These are phyloP conservation scores for Coemansia sp. DNA, from an alignment of 192 early-diverging fungal species.

Conservation along the genomic window DNA sequence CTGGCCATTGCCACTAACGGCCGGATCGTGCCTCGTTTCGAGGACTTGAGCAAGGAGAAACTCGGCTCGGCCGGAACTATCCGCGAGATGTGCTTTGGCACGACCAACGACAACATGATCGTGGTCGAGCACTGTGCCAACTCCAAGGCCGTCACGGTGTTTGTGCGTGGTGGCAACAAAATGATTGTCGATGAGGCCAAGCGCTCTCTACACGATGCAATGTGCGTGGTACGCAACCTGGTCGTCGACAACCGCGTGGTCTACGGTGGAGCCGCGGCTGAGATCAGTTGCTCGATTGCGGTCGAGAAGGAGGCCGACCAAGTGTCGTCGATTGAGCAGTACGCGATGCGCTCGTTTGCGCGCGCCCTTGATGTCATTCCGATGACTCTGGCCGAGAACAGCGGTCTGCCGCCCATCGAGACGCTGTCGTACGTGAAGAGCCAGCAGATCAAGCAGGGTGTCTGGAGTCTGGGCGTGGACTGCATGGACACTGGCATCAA, in stretches of 20 bases:
- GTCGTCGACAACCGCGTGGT: conserved; percentile 97
- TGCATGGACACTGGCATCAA: conserved; percentile 90
- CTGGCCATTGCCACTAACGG: conserved; percentile 99
- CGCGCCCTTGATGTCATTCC: conserved; percentile 94
- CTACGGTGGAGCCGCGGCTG: conserved; percentile 98
- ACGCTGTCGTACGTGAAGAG: conserved; percentile 95
- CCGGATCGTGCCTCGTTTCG: conserved; percentile 99
- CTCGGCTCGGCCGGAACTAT: conserved; percentile 93
- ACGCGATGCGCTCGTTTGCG: conserved; percentile 99
- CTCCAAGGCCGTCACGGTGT: conserved; percentile 93
- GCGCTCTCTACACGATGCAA: conserved; percentile 95
- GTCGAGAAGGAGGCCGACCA: conserved; percentile 88
- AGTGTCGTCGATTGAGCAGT: conserved; percentile 93
- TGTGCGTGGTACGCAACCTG: conserved; percentile 98
- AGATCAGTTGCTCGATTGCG: conserved; percentile 93
- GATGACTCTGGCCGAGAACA: conserved; percentile 94
- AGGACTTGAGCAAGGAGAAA: conserved; percentile 85
- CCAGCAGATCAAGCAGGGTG: conserved; percentile 83
- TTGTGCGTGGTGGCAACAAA: conserved; percentile 98
- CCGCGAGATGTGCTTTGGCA: conserved; percentile 93
- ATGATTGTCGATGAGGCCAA: conserved; percentile 99
- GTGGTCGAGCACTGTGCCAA: conserved; percentile 99
- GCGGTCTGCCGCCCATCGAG: conserved; percentile 94
- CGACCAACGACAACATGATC: conserved; percentile 98
- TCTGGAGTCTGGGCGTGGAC: conserved; percentile 91